Percentiles rank a stretch among this genome's conserved stretches.
Conservation (phyloP, 257 asterid genomes). For the Dorcoceras hygrometricum region DNA sequence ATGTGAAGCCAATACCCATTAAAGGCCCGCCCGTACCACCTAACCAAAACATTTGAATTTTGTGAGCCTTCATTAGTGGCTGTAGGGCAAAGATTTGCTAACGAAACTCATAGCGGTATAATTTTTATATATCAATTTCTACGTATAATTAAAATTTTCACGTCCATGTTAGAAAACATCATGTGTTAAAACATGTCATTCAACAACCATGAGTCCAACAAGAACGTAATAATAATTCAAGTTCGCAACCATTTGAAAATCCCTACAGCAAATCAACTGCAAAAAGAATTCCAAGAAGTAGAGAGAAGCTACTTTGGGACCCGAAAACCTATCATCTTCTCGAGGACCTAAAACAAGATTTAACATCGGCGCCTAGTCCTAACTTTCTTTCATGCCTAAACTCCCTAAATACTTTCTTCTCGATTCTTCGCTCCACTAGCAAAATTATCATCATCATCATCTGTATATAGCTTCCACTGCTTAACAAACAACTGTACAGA, state of each 20-base stretch:
- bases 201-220: neutral
- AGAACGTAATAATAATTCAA: neutral
- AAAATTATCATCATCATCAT: constrained; percentile 21
- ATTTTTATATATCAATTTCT: too few relatives aligned
- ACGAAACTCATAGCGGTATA: too few relatives aligned
- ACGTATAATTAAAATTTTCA: too few relatives aligned
- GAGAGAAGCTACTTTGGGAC: constrained; percentile 7
- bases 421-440: constrained; percentile 22
- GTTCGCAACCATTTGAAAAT: neutral
- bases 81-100: neutral
- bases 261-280: constrained; percentile 18
- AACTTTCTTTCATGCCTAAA: constrained; percentile 23
- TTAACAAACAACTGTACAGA: constrained; percentile 39
- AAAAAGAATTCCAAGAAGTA: constrained; percentile 34
- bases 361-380: constrained; percentile 30
- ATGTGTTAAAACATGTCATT: neutral
- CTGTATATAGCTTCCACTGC: constrained; percentile 23
- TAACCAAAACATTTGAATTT: neutral
- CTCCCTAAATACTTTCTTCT: constrained; percentile 28
- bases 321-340: constrained; percentile 1
- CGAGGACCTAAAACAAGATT: constrained; percentile 20
- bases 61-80: neutral
- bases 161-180: too few relatives aligned
- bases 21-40: neutral
- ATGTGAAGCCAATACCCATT: neutral